These are phyloP conservation scores for Trichoderma afroharzianum DNA, from an alignment of 2,329 filamentous ascomycete genomes.

Conservation along the genomic window DNA sequence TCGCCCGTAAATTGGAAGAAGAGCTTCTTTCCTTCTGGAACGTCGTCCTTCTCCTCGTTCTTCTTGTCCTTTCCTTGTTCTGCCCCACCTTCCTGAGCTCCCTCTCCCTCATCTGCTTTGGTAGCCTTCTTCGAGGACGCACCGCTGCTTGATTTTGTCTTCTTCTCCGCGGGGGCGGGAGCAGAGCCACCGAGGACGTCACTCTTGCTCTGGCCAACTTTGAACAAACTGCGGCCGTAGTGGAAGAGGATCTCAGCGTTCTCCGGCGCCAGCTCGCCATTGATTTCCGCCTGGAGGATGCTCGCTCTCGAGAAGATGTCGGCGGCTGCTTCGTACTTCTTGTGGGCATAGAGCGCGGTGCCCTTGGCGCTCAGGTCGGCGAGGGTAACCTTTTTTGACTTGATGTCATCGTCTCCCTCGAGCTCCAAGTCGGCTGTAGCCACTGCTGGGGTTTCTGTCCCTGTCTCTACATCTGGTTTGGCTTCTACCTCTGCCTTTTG, in stretches of 20 bases:
- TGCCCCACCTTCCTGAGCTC: slow-evolving; percentile 46
- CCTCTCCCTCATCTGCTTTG: slow-evolving; percentile 40
- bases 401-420: slow-evolving; percentile 41
- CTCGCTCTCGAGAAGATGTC: slow-evolving; percentile 87
- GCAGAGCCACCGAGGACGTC: slow-evolving; percentile 88
- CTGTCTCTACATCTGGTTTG: not conserved
- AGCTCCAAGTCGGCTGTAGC: not conserved
- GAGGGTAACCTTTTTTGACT: slow-evolving; percentile 60
- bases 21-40: slow-evolving; percentile 57
- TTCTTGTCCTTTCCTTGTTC: slow-evolving; percentile 35
- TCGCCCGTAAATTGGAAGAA: slow-evolving; percentile 92
- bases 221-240: slow-evolving; percentile 91
- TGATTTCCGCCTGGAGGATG: slow-evolving; percentile 83
- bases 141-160: slow-evolving; percentile 41
- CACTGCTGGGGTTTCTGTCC: slow-evolving; percentile 16
- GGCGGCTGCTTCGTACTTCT: slow-evolving; percentile 80
- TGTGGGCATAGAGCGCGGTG: slow-evolving; percentile 80
- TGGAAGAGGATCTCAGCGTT: slow-evolving; percentile 94
- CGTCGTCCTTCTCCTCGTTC: slow-evolving; percentile 36
- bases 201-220: slow-evolving; percentile 89
- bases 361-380: slow-evolving; percentile 77
- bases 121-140: slow-evolving; percentile 34
- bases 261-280: slow-evolving; percentile 84
- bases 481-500: not conserved
- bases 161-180: slow-evolving; percentile 56